These are phyloP conservation scores for Yarrowia porcina DNA, from an alignment of 805 yeast species.

Conservation along the genomic window DNA sequence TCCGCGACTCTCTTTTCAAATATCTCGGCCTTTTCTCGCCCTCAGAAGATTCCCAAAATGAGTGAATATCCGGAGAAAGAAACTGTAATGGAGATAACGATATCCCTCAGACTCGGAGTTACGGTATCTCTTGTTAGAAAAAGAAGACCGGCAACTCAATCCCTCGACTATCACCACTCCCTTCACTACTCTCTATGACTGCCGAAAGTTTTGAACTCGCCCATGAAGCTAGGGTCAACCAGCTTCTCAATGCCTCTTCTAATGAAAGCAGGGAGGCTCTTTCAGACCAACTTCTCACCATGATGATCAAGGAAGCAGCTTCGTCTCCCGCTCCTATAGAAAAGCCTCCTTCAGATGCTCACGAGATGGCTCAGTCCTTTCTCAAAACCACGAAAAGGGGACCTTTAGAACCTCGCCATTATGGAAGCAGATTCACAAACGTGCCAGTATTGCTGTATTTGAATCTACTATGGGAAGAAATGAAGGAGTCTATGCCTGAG, in stretches of 20 bases:
- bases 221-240: neutral
- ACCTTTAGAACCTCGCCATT: neutral
- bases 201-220: neutral
- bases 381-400: neutral
- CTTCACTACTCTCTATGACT: too few relatives aligned
- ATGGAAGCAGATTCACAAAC: neutral
- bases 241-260: conserved; percentile 1
- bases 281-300: neutral
- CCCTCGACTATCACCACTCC: too few relatives aligned
- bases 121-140: neutral
- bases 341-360: neutral
- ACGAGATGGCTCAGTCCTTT: neutral
- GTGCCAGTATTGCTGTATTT: neutral
- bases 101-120: neutral
- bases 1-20: too few relatives aligned
- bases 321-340: neutral
- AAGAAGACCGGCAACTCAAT: neutral
- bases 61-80: neutral
- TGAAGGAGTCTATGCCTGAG: neutral
- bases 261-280: neutral
- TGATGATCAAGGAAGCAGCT: neutral
- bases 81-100: conserved; percentile 5
- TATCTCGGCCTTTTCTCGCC: neutral
- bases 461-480: neutral
- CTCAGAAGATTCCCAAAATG: neutral